phyloP scores from a whole-genome alignment of 208 protist species.

The Acanthamoeba sp. region DNA sequence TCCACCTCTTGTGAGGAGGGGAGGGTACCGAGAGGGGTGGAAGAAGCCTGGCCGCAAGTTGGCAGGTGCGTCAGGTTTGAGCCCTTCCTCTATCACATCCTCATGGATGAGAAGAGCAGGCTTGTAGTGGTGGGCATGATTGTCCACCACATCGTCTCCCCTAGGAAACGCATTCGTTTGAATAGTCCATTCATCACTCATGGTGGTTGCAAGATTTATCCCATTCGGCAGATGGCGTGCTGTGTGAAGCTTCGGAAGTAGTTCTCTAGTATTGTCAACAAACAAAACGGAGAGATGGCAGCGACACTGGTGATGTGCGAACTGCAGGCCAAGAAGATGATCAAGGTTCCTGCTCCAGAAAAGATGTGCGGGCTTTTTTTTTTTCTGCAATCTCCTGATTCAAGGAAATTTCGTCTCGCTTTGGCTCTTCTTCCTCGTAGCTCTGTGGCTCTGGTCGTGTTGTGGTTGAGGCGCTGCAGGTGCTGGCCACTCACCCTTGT shows the following conservation, averaged over 20 bases:
- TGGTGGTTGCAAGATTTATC: conserved; percentile 4
- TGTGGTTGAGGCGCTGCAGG: no score
- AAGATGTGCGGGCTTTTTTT: no score
- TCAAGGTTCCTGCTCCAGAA: no score
- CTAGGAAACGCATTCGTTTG: not conserved
- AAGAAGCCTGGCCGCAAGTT: not conserved
- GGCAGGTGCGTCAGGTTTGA: not conserved
- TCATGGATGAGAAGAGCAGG: not conserved
- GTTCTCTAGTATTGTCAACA: not conserved
- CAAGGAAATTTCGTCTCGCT: not conserved
- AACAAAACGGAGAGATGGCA: no score
- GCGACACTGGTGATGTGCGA: no score
- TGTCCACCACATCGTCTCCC: not conserved
- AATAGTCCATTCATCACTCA: conserved; percentile 8
- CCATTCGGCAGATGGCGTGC: not conserved
- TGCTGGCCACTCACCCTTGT: no score
- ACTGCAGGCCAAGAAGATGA: no score
- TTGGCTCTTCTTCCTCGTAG: no score
- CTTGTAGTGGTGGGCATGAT: not conserved
- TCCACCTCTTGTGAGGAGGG: not conserved
- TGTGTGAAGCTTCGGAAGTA: not conserved
- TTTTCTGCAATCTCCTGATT: not conserved
- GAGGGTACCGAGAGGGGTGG: not conserved
- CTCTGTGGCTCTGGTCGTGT: no score
- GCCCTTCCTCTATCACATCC: not conserved